Base-by-base conservation (phyloP, 225 moss, liverwort and hornwort genomes). In the Thuidium tamariscinum region DNA sequence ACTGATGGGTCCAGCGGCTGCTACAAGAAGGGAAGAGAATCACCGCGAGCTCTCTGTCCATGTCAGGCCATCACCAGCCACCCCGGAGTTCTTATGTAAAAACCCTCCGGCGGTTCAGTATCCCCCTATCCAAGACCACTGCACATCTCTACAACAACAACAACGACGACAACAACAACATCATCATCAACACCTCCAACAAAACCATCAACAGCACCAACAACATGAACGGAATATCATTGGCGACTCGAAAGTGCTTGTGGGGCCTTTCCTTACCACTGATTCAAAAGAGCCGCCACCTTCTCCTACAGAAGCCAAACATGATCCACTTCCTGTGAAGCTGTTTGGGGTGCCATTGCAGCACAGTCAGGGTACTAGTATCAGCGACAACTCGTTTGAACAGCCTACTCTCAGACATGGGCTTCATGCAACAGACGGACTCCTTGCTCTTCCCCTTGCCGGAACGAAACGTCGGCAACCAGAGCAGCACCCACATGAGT, bases 301-400 rank as follows among this genome's bases (percentile, higher is more conserved):
- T 13, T 82, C 62, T 9, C 41, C 66, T 11, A 6, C 66, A 49
- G 76, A 82, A 74, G 57, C 37, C 56, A 82, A 59, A 37, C 67
- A 68, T 16, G 55, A 36, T 30, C 60, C 86, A 14, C 55, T 67
- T 77, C 90, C 93, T 26, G 92, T 93, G 11, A 95, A 92, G 85
- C 81, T 95, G 56, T 95, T 95, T 63, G 95, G 95, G 56, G 95
- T 95, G 78, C 91, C 93, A 21, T 81, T 95, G 75, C 92, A 92
- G 77, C 91, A 93, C 55, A 89, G 88, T 32, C 90, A 90, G 44
- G 78, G 18, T 52, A 13, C 62, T 39, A 34, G 37, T 79, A 37
- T 34, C 37, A 80, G 21, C 71, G 37, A 36, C 60, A 79, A 59
- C 86, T 32, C 48, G 34, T 74, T 61, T 52, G 89, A 89, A 70